Base-by-base conservation (phyloP, 2,329 filamentous ascomycete genomes). In the Parascedosporium putredinis region DNA sequence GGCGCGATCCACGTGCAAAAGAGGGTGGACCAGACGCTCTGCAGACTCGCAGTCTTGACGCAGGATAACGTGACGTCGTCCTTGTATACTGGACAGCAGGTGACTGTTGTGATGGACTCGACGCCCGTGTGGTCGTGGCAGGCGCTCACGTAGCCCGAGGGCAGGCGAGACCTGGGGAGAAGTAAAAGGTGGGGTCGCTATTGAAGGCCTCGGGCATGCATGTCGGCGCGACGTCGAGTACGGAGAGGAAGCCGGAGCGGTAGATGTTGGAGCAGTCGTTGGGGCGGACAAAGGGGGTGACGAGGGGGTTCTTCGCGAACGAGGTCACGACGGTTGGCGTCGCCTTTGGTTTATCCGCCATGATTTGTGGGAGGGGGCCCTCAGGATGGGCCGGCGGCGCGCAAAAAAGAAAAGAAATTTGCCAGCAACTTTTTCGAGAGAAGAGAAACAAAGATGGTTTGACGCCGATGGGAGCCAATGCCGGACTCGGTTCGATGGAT, bases 1-100 rank as follows among this genome's bases (percentile, higher is more conserved):
- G 62, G 60, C 2, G 62, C 62, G 22, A 58, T 59, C 62, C 62
- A 67, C 1, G 62, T 64, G 54, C 64, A 67, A 22, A 60, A 62
- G 42, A 63, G 33, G 3, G 56, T 58, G 14, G 52, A 53, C 58
- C 58, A 67, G 2, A 52, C 50, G 4, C 45, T 49, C 2, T 14
- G 7, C 2, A 65, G 51, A 2, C 55, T 57, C 5, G 48, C 44
- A 1, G 62, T 52, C 12, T 51, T 50, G 8, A 65, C 59, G 47
- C 64, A 67, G 2, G 45, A 53, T 3, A 65, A 53, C 0, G 55
- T 58, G 9, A 67, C 50, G 16, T 54, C 55, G n/a, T 52, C 56
- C 6, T 51, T 50, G 49, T 55, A 54, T 3, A 56, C 51, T 2
- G 64, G 65, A 24, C 64, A 68, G 52, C 65, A 67, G 2, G 63